These are phyloP conservation scores for Stevia rebaudiana DNA, from an alignment of 140 eudicot species.

Conservation along the genomic window DNA sequence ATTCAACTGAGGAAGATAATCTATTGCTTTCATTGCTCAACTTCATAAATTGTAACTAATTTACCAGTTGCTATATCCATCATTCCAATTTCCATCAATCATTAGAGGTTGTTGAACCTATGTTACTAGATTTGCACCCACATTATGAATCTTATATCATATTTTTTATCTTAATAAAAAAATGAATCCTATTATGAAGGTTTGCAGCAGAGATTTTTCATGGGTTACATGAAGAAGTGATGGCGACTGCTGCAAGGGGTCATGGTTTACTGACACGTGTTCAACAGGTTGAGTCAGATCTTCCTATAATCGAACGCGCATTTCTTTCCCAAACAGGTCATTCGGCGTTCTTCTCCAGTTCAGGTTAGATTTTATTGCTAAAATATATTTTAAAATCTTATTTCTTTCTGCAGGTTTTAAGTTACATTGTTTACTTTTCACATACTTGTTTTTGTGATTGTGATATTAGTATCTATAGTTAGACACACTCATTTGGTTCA, in stretches of 20 bases:
- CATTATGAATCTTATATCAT: not conserved
- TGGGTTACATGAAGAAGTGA: slow-evolving; percentile 90
- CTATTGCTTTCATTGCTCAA: slow-evolving; percentile 17
- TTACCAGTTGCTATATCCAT: not conserved
- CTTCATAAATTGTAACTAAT: not conserved
- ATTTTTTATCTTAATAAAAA: slow-evolving; percentile 6
- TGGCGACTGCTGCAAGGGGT: slow-evolving; percentile 95
- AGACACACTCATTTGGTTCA: not conserved
- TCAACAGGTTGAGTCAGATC: slow-evolving; percentile 82
- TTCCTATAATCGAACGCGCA: slow-evolving; percentile 76
- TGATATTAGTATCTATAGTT: not conserved
- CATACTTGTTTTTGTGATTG: not conserved
- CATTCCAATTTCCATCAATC: not conserved
- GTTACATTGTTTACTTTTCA: not conserved
- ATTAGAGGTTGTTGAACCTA: not conserved
- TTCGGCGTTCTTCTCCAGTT: slow-evolving; percentile 51
- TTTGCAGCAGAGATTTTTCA: slow-evolving; percentile 98
- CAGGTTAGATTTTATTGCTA: slow-evolving; percentile 44
- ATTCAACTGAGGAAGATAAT: slow-evolving; percentile 9
- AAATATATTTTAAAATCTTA: not conserved
- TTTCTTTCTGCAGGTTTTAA: not conserved
- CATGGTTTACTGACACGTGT: slow-evolving; percentile 70
- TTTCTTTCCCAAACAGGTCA: slow-evolving; percentile 83
- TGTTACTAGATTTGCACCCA: not conserved
- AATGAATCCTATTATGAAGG: slow-evolving; percentile 36